These are phyloP conservation scores for Rhodomyrtus tomentosa DNA, from an alignment of 345 rosid species.

Conservation along the genomic window DNA sequence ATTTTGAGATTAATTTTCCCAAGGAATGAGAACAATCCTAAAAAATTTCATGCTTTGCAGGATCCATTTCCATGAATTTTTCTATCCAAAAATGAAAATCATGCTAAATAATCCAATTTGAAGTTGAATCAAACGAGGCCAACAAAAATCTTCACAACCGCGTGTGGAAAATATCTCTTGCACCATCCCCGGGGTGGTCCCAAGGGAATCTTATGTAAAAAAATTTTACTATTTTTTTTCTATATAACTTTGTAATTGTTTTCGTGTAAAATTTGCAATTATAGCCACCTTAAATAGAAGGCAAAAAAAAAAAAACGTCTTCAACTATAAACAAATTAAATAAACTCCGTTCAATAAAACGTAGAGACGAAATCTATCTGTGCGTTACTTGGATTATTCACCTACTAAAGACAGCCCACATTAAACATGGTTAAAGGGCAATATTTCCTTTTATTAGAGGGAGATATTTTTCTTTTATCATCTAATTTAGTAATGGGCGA, in stretches of 20 bases:
- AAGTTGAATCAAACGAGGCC: neutral
- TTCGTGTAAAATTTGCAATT: neutral
- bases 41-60: neutral
- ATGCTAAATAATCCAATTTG: neutral
- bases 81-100: neutral
- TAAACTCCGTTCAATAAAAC: neutral
- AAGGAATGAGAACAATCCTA: neutral
- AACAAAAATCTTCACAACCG: neutral
- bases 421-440: neutral
- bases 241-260: neutral
- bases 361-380: neutral
- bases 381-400: neutral
- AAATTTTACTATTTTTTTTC: neutral
- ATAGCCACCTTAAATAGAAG: neutral
- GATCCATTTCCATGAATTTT: neutral
- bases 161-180: neutral
- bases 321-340: neutral
- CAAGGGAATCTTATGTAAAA: neutral
- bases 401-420: neutral
- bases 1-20: neutral
- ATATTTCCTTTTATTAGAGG: neutral
- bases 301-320: neutral
- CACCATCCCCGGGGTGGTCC: neutral
- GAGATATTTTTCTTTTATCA: too few species aligned
- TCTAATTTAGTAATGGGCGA: neutral